These are phyloP conservation scores for Paramecium sexaurelia DNA, from an alignment of 73 alveolate species.

Conservation along the genomic window DNA sequence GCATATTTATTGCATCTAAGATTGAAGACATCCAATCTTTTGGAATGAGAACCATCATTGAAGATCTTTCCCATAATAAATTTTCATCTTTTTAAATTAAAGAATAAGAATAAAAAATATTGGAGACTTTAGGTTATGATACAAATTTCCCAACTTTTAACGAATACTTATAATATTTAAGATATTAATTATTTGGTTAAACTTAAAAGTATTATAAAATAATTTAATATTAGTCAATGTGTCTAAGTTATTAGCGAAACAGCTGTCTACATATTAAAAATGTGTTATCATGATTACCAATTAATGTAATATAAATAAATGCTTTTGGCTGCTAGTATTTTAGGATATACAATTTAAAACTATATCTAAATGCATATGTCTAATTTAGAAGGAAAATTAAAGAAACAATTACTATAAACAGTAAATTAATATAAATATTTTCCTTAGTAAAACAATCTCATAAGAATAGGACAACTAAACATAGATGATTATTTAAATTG, in stretches of 20 bases:
- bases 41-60: not conserved
- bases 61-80: slow-evolving; percentile 54
- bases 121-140: not conserved
- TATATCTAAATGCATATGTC: not conserved
- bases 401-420: not conserved
- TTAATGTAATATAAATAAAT: not conserved
- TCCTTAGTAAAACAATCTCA: not conserved
- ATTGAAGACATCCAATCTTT: slow-evolving; percentile 77
- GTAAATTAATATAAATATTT: not conserved
- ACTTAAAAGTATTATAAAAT: not conserved
- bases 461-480: not conserved
- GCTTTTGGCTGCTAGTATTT: not conserved
- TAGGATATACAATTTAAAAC: not conserved
- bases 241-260: not conserved
- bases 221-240: not conserved
- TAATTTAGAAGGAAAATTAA: not conserved
- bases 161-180: not conserved
- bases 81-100: not conserved
- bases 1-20: slow-evolving; percentile 88
- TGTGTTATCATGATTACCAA: slow-evolving; percentile 30
- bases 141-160: slow-evolving; percentile 49
- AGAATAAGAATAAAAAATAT: not conserved
- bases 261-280: slow-evolving; percentile 22
- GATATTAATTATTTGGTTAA: not conserved
- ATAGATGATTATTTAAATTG: not conserved